Conservation (phyloP, 192 early-diverging fungal genomes). For the Phycomyces blakesleeanus region DNA sequence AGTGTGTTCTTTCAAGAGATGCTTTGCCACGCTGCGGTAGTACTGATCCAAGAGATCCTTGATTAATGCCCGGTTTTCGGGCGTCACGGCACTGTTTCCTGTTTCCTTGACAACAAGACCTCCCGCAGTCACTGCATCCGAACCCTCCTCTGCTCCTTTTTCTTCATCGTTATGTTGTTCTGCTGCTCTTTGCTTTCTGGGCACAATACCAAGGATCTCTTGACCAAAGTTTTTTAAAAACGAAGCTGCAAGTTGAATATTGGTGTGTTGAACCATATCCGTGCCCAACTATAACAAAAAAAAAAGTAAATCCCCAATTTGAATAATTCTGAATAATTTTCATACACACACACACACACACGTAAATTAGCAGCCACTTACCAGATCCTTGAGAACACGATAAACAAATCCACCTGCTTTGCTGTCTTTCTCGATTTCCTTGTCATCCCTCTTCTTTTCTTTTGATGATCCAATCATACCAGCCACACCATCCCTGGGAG, state of each 20-base stretch:
- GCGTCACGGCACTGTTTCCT: slow-evolving; percentile 21
- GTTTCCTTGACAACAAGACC: slow-evolving; percentile 8
- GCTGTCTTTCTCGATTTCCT: slow-evolving; percentile 26
- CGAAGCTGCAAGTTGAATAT: slow-evolving; percentile 47
- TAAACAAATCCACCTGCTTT: slow-evolving; percentile 49
- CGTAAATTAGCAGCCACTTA: slow-evolving; percentile 13
- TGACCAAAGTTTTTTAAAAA: slow-evolving; percentile 55
- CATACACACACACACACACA: slow-evolving; percentile 7
- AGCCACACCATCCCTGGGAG: slow-evolving; percentile 45
- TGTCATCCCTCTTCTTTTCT: slow-evolving; percentile 26
- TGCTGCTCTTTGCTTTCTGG: slow-evolving; percentile 42
- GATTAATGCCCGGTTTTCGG: slow-evolving; percentile 35
- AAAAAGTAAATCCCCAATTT: too few species aligned
- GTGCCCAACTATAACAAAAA: slow-evolving; percentile 8
- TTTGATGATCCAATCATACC: slow-evolving; percentile 36
- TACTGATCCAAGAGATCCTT: slow-evolving; percentile 58
- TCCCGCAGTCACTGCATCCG: not conserved
- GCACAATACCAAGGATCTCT: slow-evolving; percentile 44
- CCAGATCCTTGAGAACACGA: slow-evolving; percentile 47
- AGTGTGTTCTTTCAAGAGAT: slow-evolving; percentile 67
- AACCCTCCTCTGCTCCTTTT: slow-evolving; percentile 1
- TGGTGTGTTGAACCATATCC: slow-evolving; percentile 50
- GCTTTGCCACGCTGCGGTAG: slow-evolving; percentile 51
- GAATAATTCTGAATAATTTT: too few species aligned
- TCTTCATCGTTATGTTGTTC: slow-evolving; percentile 32